phyloP scores from a whole-genome alignment of 805 yeast genomes.

The Metschnikowia dekortorum region DNA sequence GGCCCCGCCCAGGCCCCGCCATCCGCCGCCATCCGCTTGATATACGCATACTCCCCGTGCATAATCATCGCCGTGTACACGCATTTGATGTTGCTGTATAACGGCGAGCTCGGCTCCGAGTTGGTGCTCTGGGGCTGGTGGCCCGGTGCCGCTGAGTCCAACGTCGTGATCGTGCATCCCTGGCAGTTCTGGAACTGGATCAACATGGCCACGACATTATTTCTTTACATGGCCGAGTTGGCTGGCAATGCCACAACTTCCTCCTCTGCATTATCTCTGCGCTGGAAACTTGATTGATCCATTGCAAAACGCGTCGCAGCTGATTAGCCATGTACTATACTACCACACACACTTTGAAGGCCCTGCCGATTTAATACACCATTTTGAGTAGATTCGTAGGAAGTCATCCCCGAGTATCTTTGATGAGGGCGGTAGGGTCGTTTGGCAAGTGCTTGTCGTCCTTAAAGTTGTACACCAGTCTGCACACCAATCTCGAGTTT shows the following conservation, averaged over 20 bases:
- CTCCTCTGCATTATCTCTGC: constrained; percentile 36
- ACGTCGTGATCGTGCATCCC: constrained; percentile 48
- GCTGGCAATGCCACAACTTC: constrained; percentile 34
- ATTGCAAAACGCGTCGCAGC: background rate
- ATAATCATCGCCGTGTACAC: constrained; percentile 93
- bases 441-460: no score
- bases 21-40: constrained; percentile 46
- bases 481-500: no score
- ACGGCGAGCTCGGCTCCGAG: constrained; percentile 66
- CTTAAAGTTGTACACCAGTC: no score
- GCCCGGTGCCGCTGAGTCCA: constrained; percentile 22
- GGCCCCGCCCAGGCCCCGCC: constrained; percentile 5
- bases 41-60: constrained; percentile 90
- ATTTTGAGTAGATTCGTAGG: no score
- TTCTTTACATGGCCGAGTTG: constrained; percentile 78
- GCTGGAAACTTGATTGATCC: constrained; percentile 38
- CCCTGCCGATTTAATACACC: background rate
- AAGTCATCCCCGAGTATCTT: no score
- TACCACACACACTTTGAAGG: background rate
- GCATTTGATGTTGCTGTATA: constrained; percentile 85
- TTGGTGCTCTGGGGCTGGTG: constrained; percentile 57
- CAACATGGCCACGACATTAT: constrained; percentile 74
- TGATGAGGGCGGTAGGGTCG: no score
- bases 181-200: constrained; percentile 98
- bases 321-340: background rate